A percentile compares a stretch with the other conserved stretches of the same genome.
Evolutionary conservation across 1,284 basidiomycete genomes (phyloP).

Genomic region (Naganishia sp.): DNA sequence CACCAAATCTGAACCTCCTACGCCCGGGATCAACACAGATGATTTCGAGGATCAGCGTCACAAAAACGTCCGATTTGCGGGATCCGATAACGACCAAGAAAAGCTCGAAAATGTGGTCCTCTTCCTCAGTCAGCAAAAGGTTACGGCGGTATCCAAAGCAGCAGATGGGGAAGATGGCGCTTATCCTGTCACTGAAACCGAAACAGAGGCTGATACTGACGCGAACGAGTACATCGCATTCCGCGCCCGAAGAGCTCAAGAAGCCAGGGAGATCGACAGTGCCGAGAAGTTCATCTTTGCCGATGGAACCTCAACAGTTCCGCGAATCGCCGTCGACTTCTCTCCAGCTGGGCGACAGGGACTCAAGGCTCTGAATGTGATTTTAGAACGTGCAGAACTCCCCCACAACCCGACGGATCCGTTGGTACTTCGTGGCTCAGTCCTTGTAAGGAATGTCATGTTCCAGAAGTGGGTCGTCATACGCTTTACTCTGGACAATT

Average conservation of each 20-base stretch:
- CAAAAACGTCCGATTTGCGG: constrained; percentile 53
- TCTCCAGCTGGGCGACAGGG: constrained; percentile 39
- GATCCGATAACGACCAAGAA: constrained; percentile 41
- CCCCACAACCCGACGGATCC: constrained; percentile 39
- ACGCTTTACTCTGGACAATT: constrained; percentile 60
- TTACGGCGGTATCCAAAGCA: constrained; percentile 50
- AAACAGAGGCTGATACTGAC: constrained; percentile 51
- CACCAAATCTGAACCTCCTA: constrained; percentile 34
- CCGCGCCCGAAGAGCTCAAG: constrained; percentile 45
- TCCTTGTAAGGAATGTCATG: constrained; percentile 58
- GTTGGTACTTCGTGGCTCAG: constrained; percentile 53
- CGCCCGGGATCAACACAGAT: constrained; percentile 37
- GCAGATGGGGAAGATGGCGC: constrained; percentile 42
- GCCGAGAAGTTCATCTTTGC: constrained; percentile 39
- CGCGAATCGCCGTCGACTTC: constrained; percentile 51
- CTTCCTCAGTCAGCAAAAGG: constrained; percentile 52
- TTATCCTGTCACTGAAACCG: constrained; percentile 46
- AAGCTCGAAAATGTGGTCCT: constrained; percentile 53
- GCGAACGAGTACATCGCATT: constrained; percentile 52
- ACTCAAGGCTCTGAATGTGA: constrained; percentile 46
- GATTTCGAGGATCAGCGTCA: constrained; percentile 42
- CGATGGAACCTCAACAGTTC: constrained; percentile 42
- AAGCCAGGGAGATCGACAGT: constrained; percentile 36
- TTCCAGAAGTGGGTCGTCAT: constrained; percentile 60
- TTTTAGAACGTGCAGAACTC: constrained; percentile 52